Conservation (phyloP, 106 monocot genomes). For the Dioscorea zingiberensis region DNA sequence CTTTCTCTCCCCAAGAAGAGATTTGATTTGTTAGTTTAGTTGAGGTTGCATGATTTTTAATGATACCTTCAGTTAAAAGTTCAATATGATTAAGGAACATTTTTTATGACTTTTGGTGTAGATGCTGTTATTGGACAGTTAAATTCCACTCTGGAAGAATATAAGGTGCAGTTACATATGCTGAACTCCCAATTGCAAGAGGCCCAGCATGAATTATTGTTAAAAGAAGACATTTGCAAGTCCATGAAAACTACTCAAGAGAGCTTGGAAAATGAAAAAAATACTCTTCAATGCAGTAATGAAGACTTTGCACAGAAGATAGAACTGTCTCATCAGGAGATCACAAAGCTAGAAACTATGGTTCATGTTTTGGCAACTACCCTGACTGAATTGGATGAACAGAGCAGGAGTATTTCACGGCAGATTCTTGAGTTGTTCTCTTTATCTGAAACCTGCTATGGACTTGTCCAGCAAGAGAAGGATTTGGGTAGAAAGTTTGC, state of each 20-base stretch:
- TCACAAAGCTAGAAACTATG: slow-evolving; percentile 36
- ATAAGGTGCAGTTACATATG: slow-evolving; percentile 31
- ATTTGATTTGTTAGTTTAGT: neutral
- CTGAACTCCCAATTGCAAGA: slow-evolving; percentile 40
- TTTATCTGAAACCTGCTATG: slow-evolving; percentile 35
- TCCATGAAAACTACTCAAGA: slow-evolving; percentile 31
- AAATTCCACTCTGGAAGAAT: slow-evolving; percentile 35
- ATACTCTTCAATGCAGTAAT: slow-evolving; percentile 43
- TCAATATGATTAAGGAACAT: neutral
- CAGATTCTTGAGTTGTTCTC: slow-evolving; percentile 36
- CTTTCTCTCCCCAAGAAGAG: too few species aligned
- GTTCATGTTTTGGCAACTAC: slow-evolving; percentile 29
- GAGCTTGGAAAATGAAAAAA: slow-evolving; percentile 53
- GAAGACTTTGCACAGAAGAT: slow-evolving; percentile 36
- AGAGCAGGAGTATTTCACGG: slow-evolving; percentile 32
- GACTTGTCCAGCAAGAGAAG: slow-evolving; percentile 59
- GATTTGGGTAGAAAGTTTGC: slow-evolving; percentile 30
- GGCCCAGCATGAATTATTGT: slow-evolving; percentile 33
- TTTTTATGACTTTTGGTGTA: slow-evolving; percentile 21
- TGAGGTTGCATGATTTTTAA: neutral
- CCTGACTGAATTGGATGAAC: slow-evolving; percentile 54
- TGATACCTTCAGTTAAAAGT: neutral
- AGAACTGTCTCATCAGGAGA: slow-evolving; percentile 25
- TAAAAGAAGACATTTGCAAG: slow-evolving; percentile 55
- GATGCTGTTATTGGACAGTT: slow-evolving; percentile 68